phyloP scores from a whole-genome alignment of 768 basidiomycete genomes.

The Cantharellus anzutake region DNA sequence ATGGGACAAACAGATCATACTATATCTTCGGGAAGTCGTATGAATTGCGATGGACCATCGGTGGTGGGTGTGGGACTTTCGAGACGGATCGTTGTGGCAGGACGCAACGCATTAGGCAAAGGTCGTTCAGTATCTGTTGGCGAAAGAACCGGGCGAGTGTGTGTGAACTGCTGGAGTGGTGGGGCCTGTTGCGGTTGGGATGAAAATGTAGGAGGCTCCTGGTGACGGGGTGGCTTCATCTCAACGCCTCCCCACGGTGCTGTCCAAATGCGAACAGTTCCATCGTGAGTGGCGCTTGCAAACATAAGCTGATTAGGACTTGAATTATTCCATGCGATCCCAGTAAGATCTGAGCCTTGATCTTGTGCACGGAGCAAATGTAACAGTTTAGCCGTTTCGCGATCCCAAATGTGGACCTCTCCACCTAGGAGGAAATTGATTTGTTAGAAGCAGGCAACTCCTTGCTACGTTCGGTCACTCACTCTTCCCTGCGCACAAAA shows the following conservation, averaged over 20 bases:
- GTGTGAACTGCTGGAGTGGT: too few species aligned
- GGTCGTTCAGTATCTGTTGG: too few species aligned
- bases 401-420: conserved; percentile 75
- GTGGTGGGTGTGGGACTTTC: too few species aligned
- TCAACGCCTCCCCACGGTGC: conserved; percentile 2
- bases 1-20: too few species aligned
- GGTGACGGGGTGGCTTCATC: neutral
- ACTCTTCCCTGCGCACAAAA: conserved; percentile 57
- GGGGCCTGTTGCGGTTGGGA: too few species aligned
- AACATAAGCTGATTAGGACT: conserved; percentile 33
- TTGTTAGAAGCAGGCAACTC: neutral
- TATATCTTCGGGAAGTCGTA: too few species aligned
- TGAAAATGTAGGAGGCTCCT: too few species aligned
- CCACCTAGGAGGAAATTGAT: conserved; percentile 25
- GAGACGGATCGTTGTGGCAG: too few species aligned
- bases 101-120: too few species aligned
- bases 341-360: conserved; percentile 47
- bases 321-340: conserved; percentile 61
- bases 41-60: too few species aligned
- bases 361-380: conserved; percentile 48
- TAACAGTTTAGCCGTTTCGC: conserved; percentile 47
- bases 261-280: conserved; percentile 53
- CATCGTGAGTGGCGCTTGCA: conserved; percentile 62
- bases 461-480: neutral
- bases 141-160: too few species aligned